Base-by-base conservation (phyloP, 169 alveolate species). In the Plasmodium falciparum region DNA sequence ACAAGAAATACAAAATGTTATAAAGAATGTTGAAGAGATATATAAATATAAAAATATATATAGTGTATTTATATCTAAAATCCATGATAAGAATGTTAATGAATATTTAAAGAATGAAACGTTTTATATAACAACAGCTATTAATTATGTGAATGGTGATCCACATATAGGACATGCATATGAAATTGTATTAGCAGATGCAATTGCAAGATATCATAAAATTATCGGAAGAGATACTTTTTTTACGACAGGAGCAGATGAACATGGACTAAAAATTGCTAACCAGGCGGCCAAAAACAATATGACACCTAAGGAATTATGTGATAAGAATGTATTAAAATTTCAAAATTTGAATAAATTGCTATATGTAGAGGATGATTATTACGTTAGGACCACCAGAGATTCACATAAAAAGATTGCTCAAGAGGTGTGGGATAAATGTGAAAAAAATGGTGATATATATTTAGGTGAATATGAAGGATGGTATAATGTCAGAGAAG, bases 141-240 rank as follows among this genome's bases (percentile, higher is more conserved):
- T 97, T 74, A 95, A 95, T 74, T 97, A 97, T 88, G 95, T 97
- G 8, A 97, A 97, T 88, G 99, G 99, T 7, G 95, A 93, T 24
- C 99, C 99, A 2, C 99, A 97, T 88, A 95, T 97, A 70, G 99
- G 99, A 0, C 99, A 97, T 89, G 99, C 96, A 47, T 93, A 95
- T 73, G 97, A 93, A 85, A 89, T 93, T 45, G 94, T 93, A 12
- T 29, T 91, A n/a, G 95, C 93, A 78, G 98, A 96, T 62, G 93
- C 93, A 5, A 29, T 93, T 2, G 91, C 93, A 11, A 93, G 99
- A 74, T 96, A 83, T 63, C 95, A 96, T 66, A 93, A 93, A 52
- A 70, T 93, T 50, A 83, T 86, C 54, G 98, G 98, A 33, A 86
- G 94, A 80, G 88, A 93, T 22, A 95, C 96, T 0, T 93, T 92